phyloP scores from a whole-genome alignment of 345 rosid species.

The Boechera divaricarpa region DNA sequence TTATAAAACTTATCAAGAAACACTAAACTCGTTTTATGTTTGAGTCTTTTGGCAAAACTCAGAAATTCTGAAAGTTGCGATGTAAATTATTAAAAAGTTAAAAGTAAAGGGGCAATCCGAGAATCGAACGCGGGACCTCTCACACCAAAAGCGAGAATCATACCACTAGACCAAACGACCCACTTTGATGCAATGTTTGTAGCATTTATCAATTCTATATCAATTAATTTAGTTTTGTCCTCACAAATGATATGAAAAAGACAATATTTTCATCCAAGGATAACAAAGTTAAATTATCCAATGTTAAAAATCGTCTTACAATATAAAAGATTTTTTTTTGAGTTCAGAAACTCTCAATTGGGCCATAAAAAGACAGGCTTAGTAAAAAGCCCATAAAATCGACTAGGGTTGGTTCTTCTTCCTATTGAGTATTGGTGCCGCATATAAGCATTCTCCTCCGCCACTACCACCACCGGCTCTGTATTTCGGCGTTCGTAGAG shows the following conservation, averaged over 20 bases:
- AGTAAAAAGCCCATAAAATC: conserved; percentile 15
- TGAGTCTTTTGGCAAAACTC: not conserved
- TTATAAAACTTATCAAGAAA: not conserved
- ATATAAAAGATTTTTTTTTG: not conserved
- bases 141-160: conserved; percentile 91
- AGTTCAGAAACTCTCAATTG: not conserved
- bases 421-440: conserved; percentile 10
- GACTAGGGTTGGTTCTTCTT: conserved; percentile 32
- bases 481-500: conserved; percentile 23
- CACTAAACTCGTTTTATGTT: not conserved
- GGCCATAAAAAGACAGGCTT: not conserved
- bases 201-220: fast-evolving
- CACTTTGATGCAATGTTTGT: not conserved
- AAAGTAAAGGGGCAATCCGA: no score
- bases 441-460: conserved; percentile 8
- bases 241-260: not conserved
- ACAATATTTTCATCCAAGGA: not conserved
- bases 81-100: not conserved
- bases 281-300: not conserved
- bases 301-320: not conserved
- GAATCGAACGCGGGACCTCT: conserved; percentile 74
- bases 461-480: conserved; percentile 11
- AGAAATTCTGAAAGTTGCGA: not conserved
- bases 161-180: conserved; percentile 90
- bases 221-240: not conserved